Evolutionary conservation across 306 rosid species (phyloP).

Genomic region (Inga laurina): DNA sequence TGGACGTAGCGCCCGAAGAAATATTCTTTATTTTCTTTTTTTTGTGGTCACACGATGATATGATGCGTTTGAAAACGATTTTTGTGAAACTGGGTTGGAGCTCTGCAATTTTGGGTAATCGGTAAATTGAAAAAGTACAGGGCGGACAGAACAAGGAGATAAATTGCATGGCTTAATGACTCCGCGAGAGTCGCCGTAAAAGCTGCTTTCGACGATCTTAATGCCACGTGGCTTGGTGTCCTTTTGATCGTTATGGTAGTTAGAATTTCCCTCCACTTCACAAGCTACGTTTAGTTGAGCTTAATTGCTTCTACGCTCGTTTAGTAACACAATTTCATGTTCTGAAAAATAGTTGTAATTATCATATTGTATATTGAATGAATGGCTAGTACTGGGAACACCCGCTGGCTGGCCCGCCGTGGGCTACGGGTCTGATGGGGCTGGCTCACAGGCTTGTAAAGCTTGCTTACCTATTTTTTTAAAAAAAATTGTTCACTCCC

Average conservation of each 20-base stretch:
- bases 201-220: neutral
- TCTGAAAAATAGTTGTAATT: too few species aligned
- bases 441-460: too few species aligned
- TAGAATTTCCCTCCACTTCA: neutral
- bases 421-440: too few species aligned
- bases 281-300: neutral
- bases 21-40: neutral
- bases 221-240: conserved; percentile 5
- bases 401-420: too few species aligned
- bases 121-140: neutral
- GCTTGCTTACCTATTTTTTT: too few species aligned
- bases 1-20: neutral
- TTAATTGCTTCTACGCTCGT: neutral
- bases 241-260: neutral
- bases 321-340: neutral
- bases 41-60: neutral
- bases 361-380: too few species aligned
- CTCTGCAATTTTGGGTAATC: neutral
- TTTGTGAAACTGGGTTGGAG: neutral
- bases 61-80: neutral
- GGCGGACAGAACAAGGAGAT: neutral
- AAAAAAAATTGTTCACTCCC: too few species aligned
- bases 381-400: too few species aligned
- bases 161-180: neutral
- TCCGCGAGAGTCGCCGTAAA: neutral